Conservation (phyloP, 345 rosid genomes). For the Salix udensis region DNA sequence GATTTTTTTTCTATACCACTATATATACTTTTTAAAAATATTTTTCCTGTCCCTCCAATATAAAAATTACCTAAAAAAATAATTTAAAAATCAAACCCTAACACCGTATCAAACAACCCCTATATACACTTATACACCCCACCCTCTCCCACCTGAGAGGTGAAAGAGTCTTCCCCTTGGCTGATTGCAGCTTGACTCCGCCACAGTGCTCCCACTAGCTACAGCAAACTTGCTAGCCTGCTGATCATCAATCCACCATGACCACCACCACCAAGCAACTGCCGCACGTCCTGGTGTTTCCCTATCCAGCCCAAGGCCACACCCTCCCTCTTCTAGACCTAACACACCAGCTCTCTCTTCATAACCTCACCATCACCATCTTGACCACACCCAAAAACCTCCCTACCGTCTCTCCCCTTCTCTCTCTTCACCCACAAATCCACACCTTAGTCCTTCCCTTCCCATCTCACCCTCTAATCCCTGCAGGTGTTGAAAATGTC, state of each 20-base stretch:
- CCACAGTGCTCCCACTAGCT: neutral
- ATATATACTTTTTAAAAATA: too few species aligned
- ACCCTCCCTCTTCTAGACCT: constrained; percentile 49
- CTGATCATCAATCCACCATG: neutral
- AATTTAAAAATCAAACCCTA: too few species aligned
- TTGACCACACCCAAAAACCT: constrained; percentile 53
- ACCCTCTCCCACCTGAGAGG: too few species aligned
- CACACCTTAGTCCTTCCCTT: constrained; percentile 38
- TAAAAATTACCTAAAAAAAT: too few species aligned
- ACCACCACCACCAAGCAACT: neutral
- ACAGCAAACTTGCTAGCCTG: neutral
- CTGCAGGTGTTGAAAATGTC: constrained; percentile 54
- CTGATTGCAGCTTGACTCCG: too few species aligned
- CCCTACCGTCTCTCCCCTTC: constrained; percentile 44
- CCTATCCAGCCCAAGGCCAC: constrained; percentile 78
- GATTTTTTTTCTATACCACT: too few species aligned
- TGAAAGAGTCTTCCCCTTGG: too few species aligned
- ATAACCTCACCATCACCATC: constrained; percentile 39
- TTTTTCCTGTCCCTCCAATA: too few species aligned
- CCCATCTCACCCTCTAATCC: constrained; percentile 53
- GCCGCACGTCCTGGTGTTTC: constrained; percentile 55
- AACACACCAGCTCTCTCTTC: constrained; percentile 47
- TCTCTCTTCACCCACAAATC: constrained; percentile 29
- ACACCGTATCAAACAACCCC: too few species aligned
- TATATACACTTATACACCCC: too few species aligned